These are phyloP conservation scores for Claviceps digitariae DNA, from an alignment of 2,329 filamentous ascomycete species.

Conservation along the genomic window DNA sequence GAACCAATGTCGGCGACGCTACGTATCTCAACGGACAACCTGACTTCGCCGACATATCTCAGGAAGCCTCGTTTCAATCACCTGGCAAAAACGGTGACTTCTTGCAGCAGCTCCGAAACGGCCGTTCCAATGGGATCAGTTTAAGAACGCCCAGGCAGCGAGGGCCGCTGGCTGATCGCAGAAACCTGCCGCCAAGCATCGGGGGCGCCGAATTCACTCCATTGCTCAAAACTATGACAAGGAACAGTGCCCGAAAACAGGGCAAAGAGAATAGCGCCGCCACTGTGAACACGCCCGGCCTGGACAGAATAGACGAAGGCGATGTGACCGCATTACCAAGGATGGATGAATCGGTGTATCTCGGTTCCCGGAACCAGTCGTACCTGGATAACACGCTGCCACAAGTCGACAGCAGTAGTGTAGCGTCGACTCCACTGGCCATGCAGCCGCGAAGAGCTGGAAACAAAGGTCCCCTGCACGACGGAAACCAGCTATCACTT, in stretches of 20 bases:
- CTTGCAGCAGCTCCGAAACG: constrained; percentile 59
- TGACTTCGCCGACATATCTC: constrained; percentile 66
- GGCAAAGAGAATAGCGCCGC: constrained; percentile 49
- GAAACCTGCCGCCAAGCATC: constrained; percentile 53
- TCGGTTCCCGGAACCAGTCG: constrained; percentile 50
- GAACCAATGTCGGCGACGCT: constrained; percentile 71
- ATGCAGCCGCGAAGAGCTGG: constrained; percentile 50
- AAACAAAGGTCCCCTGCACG: constrained; percentile 57
- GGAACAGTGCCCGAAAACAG: constrained; percentile 53
- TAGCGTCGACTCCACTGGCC: constrained; percentile 68
- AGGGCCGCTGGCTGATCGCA: constrained; percentile 55
- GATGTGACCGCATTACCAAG: constrained; percentile 63
- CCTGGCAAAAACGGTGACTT: constrained; percentile 58
- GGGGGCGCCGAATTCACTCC: constrained; percentile 81
- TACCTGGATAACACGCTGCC: constrained; percentile 59
- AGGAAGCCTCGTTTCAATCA: constrained; percentile 76
- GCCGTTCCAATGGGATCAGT: constrained; percentile 40
- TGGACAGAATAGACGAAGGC: constrained; percentile 53
- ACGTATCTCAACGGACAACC: constrained; percentile 60
- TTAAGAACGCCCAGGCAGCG: constrained; percentile 62
- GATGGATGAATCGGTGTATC: constrained; percentile 60
- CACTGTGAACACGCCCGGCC: constrained; percentile 53
- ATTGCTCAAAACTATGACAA: constrained; percentile 67
- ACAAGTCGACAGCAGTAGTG: constrained; percentile 64
- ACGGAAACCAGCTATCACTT: constrained; percentile 81